Evolutionary conservation across 2,329 filamentous ascomycete genomes (phyloP), one percentile per base, ranked within the genome.

Genomic region (Nigrospora sphaerica): DNA sequence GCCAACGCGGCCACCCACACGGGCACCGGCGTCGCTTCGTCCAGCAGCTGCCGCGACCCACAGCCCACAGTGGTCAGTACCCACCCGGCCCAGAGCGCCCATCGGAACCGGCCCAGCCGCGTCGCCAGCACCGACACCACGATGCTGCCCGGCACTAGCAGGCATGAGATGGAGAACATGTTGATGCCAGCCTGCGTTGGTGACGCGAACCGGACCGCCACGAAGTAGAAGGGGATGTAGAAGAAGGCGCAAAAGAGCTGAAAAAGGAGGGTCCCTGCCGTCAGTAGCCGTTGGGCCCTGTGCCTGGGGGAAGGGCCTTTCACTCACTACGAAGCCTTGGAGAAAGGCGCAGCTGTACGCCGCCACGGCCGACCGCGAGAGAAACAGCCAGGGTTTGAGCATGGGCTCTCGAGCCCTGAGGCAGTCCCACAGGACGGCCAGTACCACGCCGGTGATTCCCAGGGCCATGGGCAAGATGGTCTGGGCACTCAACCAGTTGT

Each of bases 401-500:
- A 55, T 49, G 1, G 53, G 53, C 17, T 34, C 40, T 12, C 32
- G 10, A 3, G 49, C 32, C 14, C 50, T 41, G 33, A 41, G 50
- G 1, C 33, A 34, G 44, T 62, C 57, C 50, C 55, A 60, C 11
- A 56, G 43, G 9, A 55, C 45, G 12, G 54, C 50, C 3, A 32
- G 37, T 14, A 57, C 46, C 11, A 57, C 44, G 5, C 46, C 49
- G n/a, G 51, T 41, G 12, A 49, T 48, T 3, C 59, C 57, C n/a
- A 47, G 18, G 14, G 54, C 16, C 18, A 52, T 47, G 16, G 46
- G 46, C 12, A 45, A 32, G 38, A 44, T 42, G 31, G 42, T 49
- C 56, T 49, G 59, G 65, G 66, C 63, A 62, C 66, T 54, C 66
- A 68, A 45, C 72, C 72, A 58, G 3, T 48, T 38, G 32, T 57